Conservation (phyloP, 768 basidiomycete genomes). For the Lactifluus volemus region DNA sequence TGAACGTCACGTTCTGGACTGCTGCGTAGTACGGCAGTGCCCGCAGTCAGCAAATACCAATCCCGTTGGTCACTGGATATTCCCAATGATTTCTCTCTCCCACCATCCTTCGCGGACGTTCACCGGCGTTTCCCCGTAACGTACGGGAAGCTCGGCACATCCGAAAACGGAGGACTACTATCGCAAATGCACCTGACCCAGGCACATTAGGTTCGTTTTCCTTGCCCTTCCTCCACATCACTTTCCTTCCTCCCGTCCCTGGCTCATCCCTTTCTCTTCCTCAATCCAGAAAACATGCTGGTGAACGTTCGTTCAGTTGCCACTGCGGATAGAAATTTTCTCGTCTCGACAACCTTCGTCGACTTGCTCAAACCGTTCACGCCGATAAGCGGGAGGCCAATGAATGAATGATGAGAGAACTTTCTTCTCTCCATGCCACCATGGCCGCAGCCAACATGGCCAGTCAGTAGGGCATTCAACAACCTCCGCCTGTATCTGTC, state of each 20-base stretch:
- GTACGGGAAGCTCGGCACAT: too few species aligned
- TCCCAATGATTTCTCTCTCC: too few species aligned
- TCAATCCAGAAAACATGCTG: slow-evolving; percentile 81
- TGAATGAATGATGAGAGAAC: slow-evolving; percentile 85
- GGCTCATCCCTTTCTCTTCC: slow-evolving; percentile 16
- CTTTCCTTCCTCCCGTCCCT: slow-evolving; percentile 19
- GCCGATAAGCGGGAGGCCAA: slow-evolving; percentile 88
- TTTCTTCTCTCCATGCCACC: slow-evolving; percentile 72
- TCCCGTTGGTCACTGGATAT: background rate
- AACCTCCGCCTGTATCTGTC: slow-evolving; percentile 20
- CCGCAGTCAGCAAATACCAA: too few species aligned
- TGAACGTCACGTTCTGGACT: too few species aligned
- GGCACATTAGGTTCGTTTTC: slow-evolving; percentile 79
- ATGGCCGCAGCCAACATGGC: slow-evolving; percentile 54
- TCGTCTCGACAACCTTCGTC: slow-evolving; percentile 94
- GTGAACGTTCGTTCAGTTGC: slow-evolving; percentile 92
- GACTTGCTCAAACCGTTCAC: slow-evolving; percentile 95
- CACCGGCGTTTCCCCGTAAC: too few species aligned
- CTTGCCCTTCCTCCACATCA: slow-evolving; percentile 13
- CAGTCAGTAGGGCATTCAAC: slow-evolving; percentile 26
- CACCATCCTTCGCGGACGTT: too few species aligned
- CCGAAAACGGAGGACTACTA: too few species aligned
- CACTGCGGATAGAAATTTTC: slow-evolving; percentile 95
- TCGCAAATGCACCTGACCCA: slow-evolving; percentile 55
- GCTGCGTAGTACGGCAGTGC: too few species aligned